Evolutionary conservation across 345 rosid genomes (phyloP).

Genomic region (Salix dunnii): DNA sequence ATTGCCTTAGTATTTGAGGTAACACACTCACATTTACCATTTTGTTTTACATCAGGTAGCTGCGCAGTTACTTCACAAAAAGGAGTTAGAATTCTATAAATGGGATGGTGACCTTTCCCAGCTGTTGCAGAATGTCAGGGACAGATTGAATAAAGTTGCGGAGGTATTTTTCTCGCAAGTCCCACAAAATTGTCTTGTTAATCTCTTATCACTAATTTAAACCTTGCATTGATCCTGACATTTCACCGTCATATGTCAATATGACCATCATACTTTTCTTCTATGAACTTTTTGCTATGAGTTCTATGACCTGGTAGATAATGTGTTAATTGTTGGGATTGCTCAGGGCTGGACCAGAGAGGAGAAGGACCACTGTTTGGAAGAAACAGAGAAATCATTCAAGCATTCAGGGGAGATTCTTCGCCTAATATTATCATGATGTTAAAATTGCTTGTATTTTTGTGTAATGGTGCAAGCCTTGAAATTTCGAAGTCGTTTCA

Average conservation of each 20-base stretch:
- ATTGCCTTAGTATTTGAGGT: not conserved
- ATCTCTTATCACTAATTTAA: not conserved
- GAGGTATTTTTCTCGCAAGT: constrained; percentile 36
- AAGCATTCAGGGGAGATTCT: constrained; percentile 86
- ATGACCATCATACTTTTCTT: not conserved
- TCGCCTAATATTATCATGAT: constrained; percentile 68
- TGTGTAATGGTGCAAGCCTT: constrained; percentile 11
- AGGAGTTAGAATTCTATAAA: constrained; percentile 74
- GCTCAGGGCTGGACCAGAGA: constrained; percentile 80
- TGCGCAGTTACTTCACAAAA: constrained; percentile 55
- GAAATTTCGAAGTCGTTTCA: not conserved
- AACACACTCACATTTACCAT: not conserved
- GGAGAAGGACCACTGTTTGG: constrained; percentile 88
- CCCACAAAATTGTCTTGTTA: not conserved
- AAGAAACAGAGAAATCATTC: constrained; percentile 93
- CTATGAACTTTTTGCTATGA: not conserved
- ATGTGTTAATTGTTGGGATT: constrained; percentile 4
- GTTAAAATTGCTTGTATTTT: not conserved
- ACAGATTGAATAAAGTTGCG: constrained; percentile 70
- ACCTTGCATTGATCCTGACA: not conserved
- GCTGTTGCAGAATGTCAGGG: constrained; percentile 73
- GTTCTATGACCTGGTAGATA: not conserved
- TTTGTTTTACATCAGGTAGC: constrained; percentile 51
- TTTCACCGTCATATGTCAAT: not conserved
- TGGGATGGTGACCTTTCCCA: constrained; percentile 84